Conservation (phyloP, 208 protist species). For the Trypanosoma mega region DNA sequence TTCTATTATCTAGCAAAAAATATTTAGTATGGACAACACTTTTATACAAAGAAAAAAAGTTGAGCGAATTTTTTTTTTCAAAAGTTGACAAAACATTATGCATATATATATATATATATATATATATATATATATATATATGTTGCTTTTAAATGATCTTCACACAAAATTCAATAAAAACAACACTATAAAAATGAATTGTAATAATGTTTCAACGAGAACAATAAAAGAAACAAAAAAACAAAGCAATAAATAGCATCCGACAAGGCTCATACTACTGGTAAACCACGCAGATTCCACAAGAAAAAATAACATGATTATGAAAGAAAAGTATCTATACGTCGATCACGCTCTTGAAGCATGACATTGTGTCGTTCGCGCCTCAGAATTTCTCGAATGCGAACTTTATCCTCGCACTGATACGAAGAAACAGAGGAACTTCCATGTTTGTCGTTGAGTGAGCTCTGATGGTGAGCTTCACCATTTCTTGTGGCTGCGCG, state of each 20-base stretch:
- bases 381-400: conserved; percentile 4
- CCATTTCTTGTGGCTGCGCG: too few species aligned
- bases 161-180: too few species aligned
- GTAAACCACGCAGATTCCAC: neutral
- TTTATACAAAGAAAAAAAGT: too few species aligned
- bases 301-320: conserved; percentile 1
- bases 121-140: conserved; percentile 5
- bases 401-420: conserved; percentile 9
- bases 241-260: neutral
- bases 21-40: too few species aligned
- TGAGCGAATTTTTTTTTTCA: too few species aligned
- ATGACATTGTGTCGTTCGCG: conserved; percentile 1
- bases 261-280: neutral
- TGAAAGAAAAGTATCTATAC: conserved; percentile 10
- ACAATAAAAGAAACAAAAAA: conserved; percentile 14
- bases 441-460: neutral
- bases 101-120: conserved; percentile 20
- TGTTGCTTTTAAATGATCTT: neutral
- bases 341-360: neutral
- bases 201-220: neutral
- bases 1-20: too few species aligned
- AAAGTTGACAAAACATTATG: too few species aligned
- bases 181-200: too few species aligned
- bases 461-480: neutral
- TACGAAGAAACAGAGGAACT: too few species aligned